These are phyloP conservation scores for Thelonectria blattea DNA, from an alignment of 2,329 filamentous ascomycete genomes.

Conservation along the genomic window DNA sequence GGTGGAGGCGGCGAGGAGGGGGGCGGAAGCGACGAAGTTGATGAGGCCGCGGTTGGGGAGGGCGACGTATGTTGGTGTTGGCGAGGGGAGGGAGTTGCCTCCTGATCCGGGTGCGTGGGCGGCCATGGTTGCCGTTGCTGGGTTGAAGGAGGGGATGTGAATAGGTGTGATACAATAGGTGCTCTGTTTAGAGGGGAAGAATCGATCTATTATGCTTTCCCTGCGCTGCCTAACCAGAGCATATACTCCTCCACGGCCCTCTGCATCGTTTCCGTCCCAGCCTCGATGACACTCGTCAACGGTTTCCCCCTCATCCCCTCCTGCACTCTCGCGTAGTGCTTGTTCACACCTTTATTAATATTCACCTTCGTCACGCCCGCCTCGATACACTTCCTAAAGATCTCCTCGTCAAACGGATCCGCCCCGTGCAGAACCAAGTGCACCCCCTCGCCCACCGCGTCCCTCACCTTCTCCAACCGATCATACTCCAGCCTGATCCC, in stretches of 20 bases:
- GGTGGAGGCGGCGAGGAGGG: constrained; percentile 63
- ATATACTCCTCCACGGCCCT: constrained; percentile 55
- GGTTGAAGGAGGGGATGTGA: constrained; percentile 10
- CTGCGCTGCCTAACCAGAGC: constrained; percentile 52
- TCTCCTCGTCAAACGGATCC: constrained; percentile 53
- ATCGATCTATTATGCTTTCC: constrained; percentile 45
- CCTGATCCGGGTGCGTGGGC: constrained; percentile 76
- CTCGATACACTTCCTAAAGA: constrained; percentile 52
- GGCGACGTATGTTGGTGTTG: constrained; percentile 70
- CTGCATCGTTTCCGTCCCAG: constrained; percentile 54
- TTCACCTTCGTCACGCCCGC: constrained; percentile 56
- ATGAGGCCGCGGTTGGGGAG: constrained; percentile 70
- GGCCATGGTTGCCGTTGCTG: constrained; percentile 60
- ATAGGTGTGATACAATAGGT: neutral
- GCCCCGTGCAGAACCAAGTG: constrained; percentile 56
- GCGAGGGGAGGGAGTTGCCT: constrained; percentile 57
- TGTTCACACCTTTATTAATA: constrained; percentile 60
- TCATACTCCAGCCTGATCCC: constrained; percentile 47
- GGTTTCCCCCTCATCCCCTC: constrained; percentile 54
- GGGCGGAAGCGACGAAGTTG: constrained; percentile 67
- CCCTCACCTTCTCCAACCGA: constrained; percentile 43
- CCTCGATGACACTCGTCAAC: constrained; percentile 55
- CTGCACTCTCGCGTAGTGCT: constrained; percentile 52
- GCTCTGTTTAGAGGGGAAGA: too few species aligned
- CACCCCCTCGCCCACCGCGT: constrained; percentile 52